Evolutionary conservation across 306 rosid genomes (phyloP).

Genomic region (Fagus crenata): DNA sequence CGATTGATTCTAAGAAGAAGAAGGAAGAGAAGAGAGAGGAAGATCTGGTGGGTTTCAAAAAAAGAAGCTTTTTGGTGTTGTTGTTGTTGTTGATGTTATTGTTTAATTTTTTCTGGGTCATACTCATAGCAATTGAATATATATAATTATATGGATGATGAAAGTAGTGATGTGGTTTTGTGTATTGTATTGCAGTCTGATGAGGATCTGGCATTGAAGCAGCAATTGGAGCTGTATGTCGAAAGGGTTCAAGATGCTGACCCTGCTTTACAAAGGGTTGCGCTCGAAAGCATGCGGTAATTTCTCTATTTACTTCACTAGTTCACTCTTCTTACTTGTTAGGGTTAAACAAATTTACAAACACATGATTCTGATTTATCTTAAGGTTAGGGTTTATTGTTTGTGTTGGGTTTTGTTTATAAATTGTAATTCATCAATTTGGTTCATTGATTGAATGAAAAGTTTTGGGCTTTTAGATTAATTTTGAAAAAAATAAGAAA

Average conservation of each 20-base stretch:
- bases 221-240: conserved; percentile 84
- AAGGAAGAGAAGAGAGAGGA: conserved; percentile 11
- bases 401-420: neutral
- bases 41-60: conserved; percentile 3
- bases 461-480: conserved; percentile 3
- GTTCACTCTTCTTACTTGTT: neutral
- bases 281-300: conserved; percentile 97
- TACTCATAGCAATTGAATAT: too few relatives aligned
- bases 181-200: conserved; percentile 59
- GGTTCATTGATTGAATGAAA: neutral
- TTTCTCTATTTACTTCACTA: conserved; percentile 12
- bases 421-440: neutral
- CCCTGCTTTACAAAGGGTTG: conserved; percentile 75
- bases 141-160: too few relatives aligned
- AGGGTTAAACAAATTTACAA: neutral
- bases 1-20: neutral
- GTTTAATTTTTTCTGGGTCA: neutral
- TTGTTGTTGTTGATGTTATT: neutral
- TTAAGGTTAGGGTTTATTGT: neutral
- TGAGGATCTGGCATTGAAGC: conserved; percentile 95
- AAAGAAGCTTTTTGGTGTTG: neutral
- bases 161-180: too few relatives aligned
- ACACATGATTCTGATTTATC: neutral
- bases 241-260: conserved; percentile 98
- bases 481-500: neutral